Base-by-base conservation (phyloP, 208 protist genomes). In the Crithidia bombi region DNA sequence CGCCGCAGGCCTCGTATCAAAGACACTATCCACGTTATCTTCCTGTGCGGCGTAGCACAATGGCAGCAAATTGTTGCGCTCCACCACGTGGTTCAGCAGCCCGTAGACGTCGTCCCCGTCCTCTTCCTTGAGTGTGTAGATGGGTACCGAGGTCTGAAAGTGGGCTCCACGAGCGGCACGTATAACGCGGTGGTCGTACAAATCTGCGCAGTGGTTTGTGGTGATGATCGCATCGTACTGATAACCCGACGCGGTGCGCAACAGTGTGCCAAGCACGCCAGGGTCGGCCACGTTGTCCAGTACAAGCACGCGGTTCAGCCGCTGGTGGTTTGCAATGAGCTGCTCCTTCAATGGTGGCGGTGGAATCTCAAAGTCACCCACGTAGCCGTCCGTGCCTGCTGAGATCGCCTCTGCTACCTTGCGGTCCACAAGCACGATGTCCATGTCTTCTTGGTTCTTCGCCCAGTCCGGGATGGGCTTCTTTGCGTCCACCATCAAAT, bases 271-370 rank as follows among this genome's bases (percentile, higher is more conserved):
- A 0, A 97, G 73, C 33, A 84, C 47, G 26, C 92, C 92, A 10
- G 87, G 81, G 69, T 97, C 92, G 52, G 90, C 81, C 4, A 97
- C 85, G 70, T 97, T 97, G 74, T 97, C 92, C 12, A 97, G 83
- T 26, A 97, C 92, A 19, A 97, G 79, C 26, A 97, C 79, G 17
- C 89, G 85, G n/a, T 86, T 80, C 52, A 95, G 62, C 2, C 85
- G 88, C 55, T 95, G 85, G 58, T 92, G 84, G 59, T 95, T 95
- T 1, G 90, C 90, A 21, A 97, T 94, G 41, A 97, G 77, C 26
- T 85, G 56, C 78, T 97, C 92, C 74, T 92, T 94, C 63, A 82
- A 71, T 12, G 92, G 89, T 26, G 87, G 85, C 19, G 78, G 56
- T 0, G 92, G 92, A 59, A 97, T 86, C 44, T 86, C 75, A 75